These are phyloP conservation scores for Fragilaria radians DNA, from an alignment of 108 stramenopile genomes.

Conservation along the genomic window DNA sequence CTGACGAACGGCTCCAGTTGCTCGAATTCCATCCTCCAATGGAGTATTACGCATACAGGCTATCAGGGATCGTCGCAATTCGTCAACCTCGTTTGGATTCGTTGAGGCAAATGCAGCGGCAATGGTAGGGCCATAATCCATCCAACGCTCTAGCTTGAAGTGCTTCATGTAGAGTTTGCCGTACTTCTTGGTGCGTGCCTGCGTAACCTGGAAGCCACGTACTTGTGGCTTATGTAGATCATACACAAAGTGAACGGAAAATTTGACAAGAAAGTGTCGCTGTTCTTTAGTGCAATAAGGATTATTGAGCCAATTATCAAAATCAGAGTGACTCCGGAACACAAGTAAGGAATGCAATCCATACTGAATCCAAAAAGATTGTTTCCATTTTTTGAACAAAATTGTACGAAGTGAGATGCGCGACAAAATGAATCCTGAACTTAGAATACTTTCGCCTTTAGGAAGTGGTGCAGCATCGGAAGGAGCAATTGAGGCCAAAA, in stretches of 20 bases:
- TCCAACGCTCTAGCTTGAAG: constrained; percentile 88
- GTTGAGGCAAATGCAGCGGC: constrained; percentile 85
- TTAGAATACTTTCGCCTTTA: constrained; percentile 50
- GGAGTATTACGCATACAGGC: constrained; percentile 81
- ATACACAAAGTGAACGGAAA: constrained; percentile 83
- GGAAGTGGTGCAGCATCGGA: constrained; percentile 61
- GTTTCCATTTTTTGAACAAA: constrained; percentile 87
- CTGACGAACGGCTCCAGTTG: constrained; percentile 49
- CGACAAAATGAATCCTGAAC: constrained; percentile 71
- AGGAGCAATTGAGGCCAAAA: constrained; percentile 36
- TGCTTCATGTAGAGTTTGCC: constrained; percentile 78
- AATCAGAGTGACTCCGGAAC: constrained; percentile 68
- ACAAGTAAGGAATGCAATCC: constrained; percentile 72
- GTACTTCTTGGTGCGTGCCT: constrained; percentile 73
- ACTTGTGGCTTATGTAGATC: constrained; percentile 83
- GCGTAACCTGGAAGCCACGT: constrained; percentile 83
- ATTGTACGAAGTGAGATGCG: constrained; percentile 86
- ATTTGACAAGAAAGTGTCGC: constrained; percentile 78
- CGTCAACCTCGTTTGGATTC: constrained; percentile 70
- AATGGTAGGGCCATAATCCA: constrained; percentile 91
- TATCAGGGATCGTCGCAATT: constrained; percentile 61
- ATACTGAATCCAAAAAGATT: constrained; percentile 84
- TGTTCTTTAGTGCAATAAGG: constrained; percentile 72
- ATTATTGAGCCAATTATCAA: constrained; percentile 85
- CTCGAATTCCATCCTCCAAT: constrained; percentile 39